Evolutionary conservation across 1,284 basidiomycete genomes (phyloP), one percentile per base, ranked within the genome.

Genomic region (Papiliotrema fonsecae): DNA sequence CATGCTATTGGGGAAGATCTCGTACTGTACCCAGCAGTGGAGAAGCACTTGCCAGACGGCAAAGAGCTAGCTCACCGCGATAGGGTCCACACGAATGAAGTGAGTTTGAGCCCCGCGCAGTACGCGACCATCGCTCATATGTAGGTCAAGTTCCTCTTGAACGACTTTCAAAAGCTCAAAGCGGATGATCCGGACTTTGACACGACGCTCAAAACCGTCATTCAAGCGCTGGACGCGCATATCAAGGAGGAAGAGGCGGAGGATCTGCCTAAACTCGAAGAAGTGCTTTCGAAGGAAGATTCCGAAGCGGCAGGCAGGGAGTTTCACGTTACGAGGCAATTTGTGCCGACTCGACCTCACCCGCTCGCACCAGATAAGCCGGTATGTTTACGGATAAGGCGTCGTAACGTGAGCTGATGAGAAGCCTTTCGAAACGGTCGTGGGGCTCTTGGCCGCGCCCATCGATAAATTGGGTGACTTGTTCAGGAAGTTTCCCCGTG

Each of bases 1-100:
- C 58, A 61, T 56, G 79, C 83, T 4, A 78, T 82, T 2, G 82
- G 79, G 5, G 82, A 84, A 62, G 83, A 85, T 63, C 78, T 84
- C 42, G 76, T 85, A 18, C 78, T 60, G n/a, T 60, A 85, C 57
- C 83, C 83, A 5, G 74, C 83, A 43, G 79, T 85, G 77, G 82
- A 85, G 65, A 74, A 80, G 56, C 73, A 80, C 52, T 75, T 84
- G 44, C 65, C 70, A 2, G 65, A 79, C 55, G 83, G 82, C 0
- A 67, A 69, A 47, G 56, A 77, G 45, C 76, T 84, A 25, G 78
- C 82, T 0, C 76, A 83, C 54, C 69, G 80, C 30, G 83, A 85
- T 58, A 74, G 82, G 7, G 72, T 64, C 10, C 81, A 84, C 16
- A 82, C 84, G 57, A 76, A 78, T 11, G 50, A 57, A 44, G 55